Percentiles rank a stretch among this genome's conserved stretches.
These are phyloP conservation scores for Pyricularia pennisetigena DNA, from an alignment of 2,329 filamentous ascomycete species.

Conservation along the genomic window DNA sequence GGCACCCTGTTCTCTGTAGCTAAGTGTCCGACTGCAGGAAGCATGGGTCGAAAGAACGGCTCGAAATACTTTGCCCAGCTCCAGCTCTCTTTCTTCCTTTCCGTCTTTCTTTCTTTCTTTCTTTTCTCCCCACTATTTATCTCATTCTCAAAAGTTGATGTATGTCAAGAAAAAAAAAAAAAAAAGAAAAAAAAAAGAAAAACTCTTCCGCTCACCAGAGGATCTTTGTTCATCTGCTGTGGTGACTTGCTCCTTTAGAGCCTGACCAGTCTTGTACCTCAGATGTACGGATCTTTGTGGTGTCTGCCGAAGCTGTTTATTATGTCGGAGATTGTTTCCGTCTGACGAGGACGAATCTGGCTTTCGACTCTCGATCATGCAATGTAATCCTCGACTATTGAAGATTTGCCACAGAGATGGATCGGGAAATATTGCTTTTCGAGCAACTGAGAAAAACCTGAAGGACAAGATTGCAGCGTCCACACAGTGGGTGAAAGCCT, in stretches of 20 bases:
- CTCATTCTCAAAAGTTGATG: not conserved
- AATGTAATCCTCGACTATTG: not conserved
- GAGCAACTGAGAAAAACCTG: not conserved
- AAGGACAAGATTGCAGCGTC: not conserved
- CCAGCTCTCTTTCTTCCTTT: not conserved
- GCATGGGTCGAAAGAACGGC: not conserved
- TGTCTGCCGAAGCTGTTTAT: not conserved
- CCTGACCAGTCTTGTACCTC: not conserved
- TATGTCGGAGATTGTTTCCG: not conserved
- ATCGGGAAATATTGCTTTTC: not conserved
- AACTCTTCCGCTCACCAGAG: not conserved
- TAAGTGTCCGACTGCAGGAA: not conserved
- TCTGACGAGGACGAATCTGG: not conserved
- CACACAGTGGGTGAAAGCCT: not conserved
- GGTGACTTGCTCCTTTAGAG: not conserved
- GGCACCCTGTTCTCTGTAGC: not conserved
- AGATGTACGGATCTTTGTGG: not conserved
- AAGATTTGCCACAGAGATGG: not conserved
- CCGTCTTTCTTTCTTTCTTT: not conserved
- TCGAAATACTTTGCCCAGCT: not conserved
- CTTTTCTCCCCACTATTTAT: not conserved
- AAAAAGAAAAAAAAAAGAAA: too few relatives aligned
- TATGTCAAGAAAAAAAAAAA: too few relatives aligned
- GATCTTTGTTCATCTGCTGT: not conserved
- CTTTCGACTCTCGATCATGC: not conserved